Percentiles rank a stretch among this genome's conserved stretches.
Conservation (phyloP, 1,139 yeast species). For the Suzukiozyma palmioleophila region DNA sequence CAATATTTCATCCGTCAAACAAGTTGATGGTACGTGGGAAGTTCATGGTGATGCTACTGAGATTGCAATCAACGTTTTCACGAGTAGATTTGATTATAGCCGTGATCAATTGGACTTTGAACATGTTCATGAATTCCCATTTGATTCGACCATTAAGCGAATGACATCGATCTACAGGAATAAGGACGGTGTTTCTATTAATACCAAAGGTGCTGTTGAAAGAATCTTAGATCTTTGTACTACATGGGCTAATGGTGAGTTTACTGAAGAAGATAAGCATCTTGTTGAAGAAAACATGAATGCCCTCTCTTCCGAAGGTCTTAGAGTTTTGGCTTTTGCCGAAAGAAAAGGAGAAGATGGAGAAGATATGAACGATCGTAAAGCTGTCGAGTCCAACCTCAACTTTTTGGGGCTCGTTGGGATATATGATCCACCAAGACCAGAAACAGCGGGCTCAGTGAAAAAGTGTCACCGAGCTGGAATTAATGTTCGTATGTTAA, state of each 20-base stretch:
- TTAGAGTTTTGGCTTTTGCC: conserved; percentile 46
- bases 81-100: conserved; percentile 20
- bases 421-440: conserved; percentile 52
- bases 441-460: conserved; percentile 44
- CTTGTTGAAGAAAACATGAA: conserved; percentile 29
- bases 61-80: conserved; percentile 33
- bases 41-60: conserved; percentile 38
- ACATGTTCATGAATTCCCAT: conserved; percentile 29
- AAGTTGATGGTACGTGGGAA: conserved; percentile 26
- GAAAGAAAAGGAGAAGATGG: conserved; percentile 14
- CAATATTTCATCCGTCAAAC: conserved; percentile 28
- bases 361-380: conserved; percentile 14
- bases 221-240: conserved; percentile 37
- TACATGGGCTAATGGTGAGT: conserved; percentile 13
- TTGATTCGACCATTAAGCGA: conserved; percentile 38
- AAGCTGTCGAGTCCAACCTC: conserved; percentile 27
- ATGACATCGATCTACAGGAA: conserved; percentile 43
- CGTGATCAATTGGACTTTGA: conserved; percentile 17
- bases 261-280: conserved; percentile 18
- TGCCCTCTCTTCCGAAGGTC: conserved; percentile 36
- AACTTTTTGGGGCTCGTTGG: conserved; percentile 48
- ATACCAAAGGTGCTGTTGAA: conserved; percentile 55
- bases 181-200: conserved; percentile 17
- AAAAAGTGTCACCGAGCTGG: conserved; percentile 48
- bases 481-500: conserved; percentile 48